Conservation (phyloP, 164 flowering plant genomes). For the grape (Vitis vinifera) region DNA sequence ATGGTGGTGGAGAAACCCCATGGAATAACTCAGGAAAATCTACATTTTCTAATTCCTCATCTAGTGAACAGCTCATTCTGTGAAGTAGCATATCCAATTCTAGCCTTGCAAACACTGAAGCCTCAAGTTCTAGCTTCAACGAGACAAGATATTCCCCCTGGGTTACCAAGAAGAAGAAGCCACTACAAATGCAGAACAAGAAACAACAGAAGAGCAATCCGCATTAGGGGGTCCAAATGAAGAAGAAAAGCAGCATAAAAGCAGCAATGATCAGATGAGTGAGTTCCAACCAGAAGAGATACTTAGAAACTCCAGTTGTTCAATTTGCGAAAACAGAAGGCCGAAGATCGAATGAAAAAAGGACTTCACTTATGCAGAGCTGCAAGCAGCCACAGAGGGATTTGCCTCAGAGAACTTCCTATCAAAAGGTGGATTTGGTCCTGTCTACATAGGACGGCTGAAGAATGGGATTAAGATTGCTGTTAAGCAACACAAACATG, state of each 20-base stretch:
- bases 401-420: conserved; percentile 40
- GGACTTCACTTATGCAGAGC: conserved; percentile 48
- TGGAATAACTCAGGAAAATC: background rate
- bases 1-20: conserved; percentile 6
- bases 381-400: conserved; percentile 47
- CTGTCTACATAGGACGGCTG: conserved; percentile 52
- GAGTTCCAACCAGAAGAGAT: conserved; percentile 16
- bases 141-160: conserved; percentile 9
- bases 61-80: conserved; percentile 11
- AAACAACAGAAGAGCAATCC: conserved; percentile 15
- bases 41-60: conserved; percentile 5
- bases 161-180: conserved; percentile 10
- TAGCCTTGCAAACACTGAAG: conserved; percentile 8
- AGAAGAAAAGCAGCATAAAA: too few relatives aligned
- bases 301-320: conserved; percentile 30
- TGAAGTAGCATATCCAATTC: conserved; percentile 4
- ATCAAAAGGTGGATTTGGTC: conserved; percentile 68
- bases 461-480: conserved; percentile 42
- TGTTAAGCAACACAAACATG: conserved; percentile 54
- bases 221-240: background rate
- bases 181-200: conserved; percentile 17
- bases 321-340: conserved; percentile 43
- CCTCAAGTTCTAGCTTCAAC: conserved; percentile 14
- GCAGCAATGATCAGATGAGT: conserved; percentile 12
- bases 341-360: conserved; percentile 37